Conservation (phyloP, 2,329 filamentous ascomycete genomes). For the Aspergillus versicolor region DNA sequence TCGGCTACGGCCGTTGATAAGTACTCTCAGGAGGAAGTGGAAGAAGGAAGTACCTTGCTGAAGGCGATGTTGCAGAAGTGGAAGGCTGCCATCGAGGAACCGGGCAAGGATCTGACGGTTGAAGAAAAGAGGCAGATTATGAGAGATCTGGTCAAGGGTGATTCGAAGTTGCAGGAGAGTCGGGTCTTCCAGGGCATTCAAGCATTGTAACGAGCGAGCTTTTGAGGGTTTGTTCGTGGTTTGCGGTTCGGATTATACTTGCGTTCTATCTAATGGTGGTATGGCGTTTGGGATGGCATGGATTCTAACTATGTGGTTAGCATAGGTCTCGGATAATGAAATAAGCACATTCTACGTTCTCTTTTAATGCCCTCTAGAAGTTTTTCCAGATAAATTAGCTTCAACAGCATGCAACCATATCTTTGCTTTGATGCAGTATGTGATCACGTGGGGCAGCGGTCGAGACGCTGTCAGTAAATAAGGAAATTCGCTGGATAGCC, state of each 20-base stretch:
- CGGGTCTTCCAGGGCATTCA: slow-evolving; percentile 52
- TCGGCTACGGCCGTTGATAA: slow-evolving; percentile 32
- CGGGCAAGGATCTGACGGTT: slow-evolving; percentile 59
- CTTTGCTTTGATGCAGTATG: neutral
- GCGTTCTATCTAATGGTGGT: neutral
- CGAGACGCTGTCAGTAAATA: slow-evolving; percentile 1
- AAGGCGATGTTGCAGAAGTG: slow-evolving; percentile 81
- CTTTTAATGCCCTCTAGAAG: neutral
- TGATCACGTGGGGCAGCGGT: slow-evolving; percentile 6
- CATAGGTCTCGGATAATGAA: neutral
- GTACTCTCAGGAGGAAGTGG: slow-evolving; percentile 81
- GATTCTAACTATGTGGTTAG: neutral
- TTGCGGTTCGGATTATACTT: neutral
- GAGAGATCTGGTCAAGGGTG: slow-evolving; percentile 73
- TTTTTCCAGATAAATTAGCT: neutral
- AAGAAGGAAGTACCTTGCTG: slow-evolving; percentile 79
- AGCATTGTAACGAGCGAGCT: slow-evolving; percentile 38
- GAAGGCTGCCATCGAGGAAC: slow-evolving; percentile 72
- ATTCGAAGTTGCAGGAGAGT: slow-evolving; percentile 63
- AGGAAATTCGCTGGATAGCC: slow-evolving; percentile 3
- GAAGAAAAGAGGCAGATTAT: slow-evolving; percentile 77
- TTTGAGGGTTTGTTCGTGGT: neutral
- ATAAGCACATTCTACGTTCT: neutral
- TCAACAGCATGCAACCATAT: neutral
- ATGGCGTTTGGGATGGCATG: neutral